phyloP scores from a whole-genome alignment of 306 rosid genomes.

The Purshia tridentata region DNA sequence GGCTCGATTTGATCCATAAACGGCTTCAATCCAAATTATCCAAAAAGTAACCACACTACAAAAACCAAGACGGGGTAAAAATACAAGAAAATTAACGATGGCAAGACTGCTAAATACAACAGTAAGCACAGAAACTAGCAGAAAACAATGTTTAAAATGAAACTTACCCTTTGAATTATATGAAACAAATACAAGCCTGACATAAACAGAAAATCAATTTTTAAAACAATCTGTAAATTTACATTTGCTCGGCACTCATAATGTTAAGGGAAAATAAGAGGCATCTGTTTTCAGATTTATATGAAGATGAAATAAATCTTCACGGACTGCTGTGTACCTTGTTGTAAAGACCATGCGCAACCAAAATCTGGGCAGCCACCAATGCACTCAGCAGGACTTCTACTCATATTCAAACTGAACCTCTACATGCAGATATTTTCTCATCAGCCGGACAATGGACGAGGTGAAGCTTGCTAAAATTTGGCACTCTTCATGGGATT shows the following conservation, averaged over 20 bases:
- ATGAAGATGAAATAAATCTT: conserved; percentile 1
- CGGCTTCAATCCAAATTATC: not conserved
- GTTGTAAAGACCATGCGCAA: conserved; percentile 4
- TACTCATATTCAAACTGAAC: conserved; percentile 62
- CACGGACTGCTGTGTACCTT: conserved; percentile 14
- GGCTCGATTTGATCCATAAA: not conserved
- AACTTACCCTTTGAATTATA: conserved; percentile 7
- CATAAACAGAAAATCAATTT: not conserved
- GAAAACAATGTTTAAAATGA: not conserved
- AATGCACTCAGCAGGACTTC: conserved; percentile 3
- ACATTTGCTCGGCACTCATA: conserved; percentile 22
- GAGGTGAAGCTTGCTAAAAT: conserved; percentile 59
- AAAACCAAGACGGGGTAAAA: conserved; percentile 2
- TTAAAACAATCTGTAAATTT: conserved; percentile 24
- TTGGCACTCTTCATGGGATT: conserved; percentile 59
- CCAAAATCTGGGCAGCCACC: conserved; percentile 15
- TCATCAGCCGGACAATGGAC: conserved; percentile 58
- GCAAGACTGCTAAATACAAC: not conserved
- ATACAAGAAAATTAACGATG: not conserved
- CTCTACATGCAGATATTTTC: conserved; percentile 54
- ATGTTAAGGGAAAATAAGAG: not conserved
- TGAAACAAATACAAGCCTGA: conserved; percentile 6
- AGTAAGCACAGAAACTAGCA: not conserved
- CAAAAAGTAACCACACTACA: not conserved
- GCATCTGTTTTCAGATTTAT: conserved; percentile 7